Base-by-base conservation (phyloP, 2,329 filamentous ascomycete species). In the Delphinella strobiligena region DNA sequence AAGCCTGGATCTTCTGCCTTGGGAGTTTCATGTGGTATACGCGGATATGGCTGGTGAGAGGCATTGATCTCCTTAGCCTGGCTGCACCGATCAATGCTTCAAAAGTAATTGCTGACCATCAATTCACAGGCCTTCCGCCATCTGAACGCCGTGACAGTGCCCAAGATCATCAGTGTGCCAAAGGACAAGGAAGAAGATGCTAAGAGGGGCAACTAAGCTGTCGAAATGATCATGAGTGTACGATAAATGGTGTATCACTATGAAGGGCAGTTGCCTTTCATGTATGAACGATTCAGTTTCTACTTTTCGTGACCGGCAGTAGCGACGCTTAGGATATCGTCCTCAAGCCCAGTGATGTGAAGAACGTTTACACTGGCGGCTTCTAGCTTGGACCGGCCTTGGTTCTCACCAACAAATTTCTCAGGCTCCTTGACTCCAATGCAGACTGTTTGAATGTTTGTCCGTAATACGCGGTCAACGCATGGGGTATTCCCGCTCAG, bases 351-450 rank as follows among this genome's bases (percentile, higher is more conserved):
- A 14, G 66, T 51, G 3, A 95, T 72, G 56, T 82, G 75, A 31
- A 83, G 63, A 47, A 89, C 84, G 33, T 75, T 61, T 37, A 98
- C 74, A 0, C 86, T 87, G 4, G 76, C 78, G 34, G 74, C 72
- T 50, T 79, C 72, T 41, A 98, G 65, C 55, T 74, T 79, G 49
- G 61, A 65, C 51, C 78, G 77, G 5, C 87, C 87, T 42, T 79
- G 73, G 48, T 93, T 96, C 44, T 82, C 72, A 4, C 77, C 78
- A 14, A 96, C 85, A 61, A 96, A 98, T 22, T 77, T 94, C 51
- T 83, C 82, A 0, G 91, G 91, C 62, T 98, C 91, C 50, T 79
- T 72, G 0, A 94, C 83, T 0, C 91, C 91, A 19, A 93, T 78
- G 50, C 89, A 93, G 4, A 98, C 86, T 34, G 75, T 82, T 45